phyloP scores from a whole-genome alignment of 2,329 filamentous ascomycete genomes.

The Diaporthe amygdali region DNA sequence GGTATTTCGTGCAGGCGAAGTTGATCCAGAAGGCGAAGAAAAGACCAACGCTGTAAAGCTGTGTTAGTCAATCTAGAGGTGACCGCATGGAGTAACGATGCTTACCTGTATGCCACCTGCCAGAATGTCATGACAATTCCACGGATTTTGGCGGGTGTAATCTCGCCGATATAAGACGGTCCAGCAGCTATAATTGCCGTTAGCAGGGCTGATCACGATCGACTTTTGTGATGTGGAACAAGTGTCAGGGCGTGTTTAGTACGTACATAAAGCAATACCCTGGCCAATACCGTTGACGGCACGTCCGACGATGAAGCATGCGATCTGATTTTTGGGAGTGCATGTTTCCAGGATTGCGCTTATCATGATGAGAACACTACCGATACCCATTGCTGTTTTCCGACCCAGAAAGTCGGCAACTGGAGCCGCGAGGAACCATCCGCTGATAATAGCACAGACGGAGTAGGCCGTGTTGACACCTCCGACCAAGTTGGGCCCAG shows the following conservation, averaged over 20 bases:
- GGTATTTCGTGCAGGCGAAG: constrained; percentile 63
- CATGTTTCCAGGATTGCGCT: constrained; percentile 74
- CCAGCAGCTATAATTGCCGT: constrained; percentile 55
- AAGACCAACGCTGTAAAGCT: constrained; percentile 33
- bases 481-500: constrained; percentile 45
- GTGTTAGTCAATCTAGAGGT: background rate
- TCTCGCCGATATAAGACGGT: constrained; percentile 73
- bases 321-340: constrained; percentile 63
- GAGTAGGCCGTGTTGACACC: constrained; percentile 72
- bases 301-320: constrained; percentile 71
- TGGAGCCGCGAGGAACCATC: constrained; percentile 74
- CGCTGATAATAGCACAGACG: constrained; percentile 71
- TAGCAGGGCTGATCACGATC: constrained; percentile 20
- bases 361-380: constrained; percentile 68
- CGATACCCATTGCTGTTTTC: constrained; percentile 67
- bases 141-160: constrained; percentile 67
- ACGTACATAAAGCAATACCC: constrained; percentile 62
- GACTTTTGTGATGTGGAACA: constrained; percentile 38
- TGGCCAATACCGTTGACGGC: constrained; percentile 74
- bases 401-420: constrained; percentile 66
- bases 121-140: constrained; percentile 73
- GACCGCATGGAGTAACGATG: background rate
- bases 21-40: constrained; percentile 70
- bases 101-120: constrained; percentile 50
- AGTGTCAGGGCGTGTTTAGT: background rate